Evolutionary conservation across 2,329 filamentous ascomycete genomes (phyloP).

Genomic region (Curvularia sp.): DNA sequence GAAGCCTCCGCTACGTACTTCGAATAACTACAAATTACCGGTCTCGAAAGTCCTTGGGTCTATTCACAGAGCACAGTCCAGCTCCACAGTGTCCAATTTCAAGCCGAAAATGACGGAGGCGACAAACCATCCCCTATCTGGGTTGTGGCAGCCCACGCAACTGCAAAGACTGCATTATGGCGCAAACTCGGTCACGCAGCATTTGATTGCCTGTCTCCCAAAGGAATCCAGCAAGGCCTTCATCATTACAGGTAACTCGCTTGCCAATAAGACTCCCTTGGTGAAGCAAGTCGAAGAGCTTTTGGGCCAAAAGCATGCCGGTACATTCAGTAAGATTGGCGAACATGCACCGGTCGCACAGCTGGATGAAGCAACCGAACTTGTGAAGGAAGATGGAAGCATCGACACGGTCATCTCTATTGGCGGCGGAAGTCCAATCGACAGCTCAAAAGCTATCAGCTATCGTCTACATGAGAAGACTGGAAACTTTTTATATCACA

Average conservation of each 20-base stretch:
- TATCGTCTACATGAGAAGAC: conserved; percentile 47
- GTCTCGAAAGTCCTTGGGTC: background rate
- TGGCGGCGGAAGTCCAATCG: conserved; percentile 64
- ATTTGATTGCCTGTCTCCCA: conserved; percentile 57
- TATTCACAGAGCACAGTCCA: background rate
- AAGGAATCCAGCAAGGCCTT: conserved; percentile 60
- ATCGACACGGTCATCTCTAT: conserved; percentile 65
- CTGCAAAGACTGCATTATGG: conserved; percentile 61
- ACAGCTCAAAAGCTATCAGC: conserved; percentile 52
- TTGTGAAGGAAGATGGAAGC: conserved; percentile 54
- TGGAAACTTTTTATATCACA: conserved; percentile 48
- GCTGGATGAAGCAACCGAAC: conserved; percentile 60
- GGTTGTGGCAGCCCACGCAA: conserved; percentile 61
- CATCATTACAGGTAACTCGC: conserved; percentile 63
- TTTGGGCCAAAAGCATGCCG: conserved; percentile 58
- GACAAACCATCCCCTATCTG: conserved; percentile 55
- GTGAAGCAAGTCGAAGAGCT: conserved; percentile 60
- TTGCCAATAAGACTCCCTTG: conserved; percentile 62
- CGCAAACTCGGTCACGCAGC: conserved; percentile 54
- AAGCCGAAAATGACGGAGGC: conserved; percentile 52
- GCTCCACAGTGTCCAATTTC: conserved; percentile 10
- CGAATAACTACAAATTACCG: background rate
- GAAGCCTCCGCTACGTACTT: background rate
- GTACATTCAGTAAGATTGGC: conserved; percentile 63
- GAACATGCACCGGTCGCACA: conserved; percentile 64